Conservation (phyloP, 352 stramenopile genomes). For the Phytophthora agathidicida region DNA sequence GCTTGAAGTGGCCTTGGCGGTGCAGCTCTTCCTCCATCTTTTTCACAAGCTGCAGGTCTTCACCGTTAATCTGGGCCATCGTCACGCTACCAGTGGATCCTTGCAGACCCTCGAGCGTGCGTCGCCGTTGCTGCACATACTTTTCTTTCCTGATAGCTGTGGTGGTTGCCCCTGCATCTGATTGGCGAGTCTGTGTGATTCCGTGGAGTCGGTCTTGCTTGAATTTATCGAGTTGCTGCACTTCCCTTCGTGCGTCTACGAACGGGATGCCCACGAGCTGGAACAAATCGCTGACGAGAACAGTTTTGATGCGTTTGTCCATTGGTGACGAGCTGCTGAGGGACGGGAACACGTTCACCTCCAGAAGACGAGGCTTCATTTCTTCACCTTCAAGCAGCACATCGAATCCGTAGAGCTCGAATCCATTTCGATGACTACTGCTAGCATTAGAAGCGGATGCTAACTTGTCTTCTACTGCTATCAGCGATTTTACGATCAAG, state of each 20-base stretch:
- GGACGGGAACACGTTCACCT: slow-evolving; percentile 92
- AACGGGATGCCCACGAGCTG: slow-evolving; percentile 78
- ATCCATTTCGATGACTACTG: slow-evolving; percentile 48
- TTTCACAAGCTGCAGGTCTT: slow-evolving; percentile 59
- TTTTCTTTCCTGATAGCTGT: slow-evolving; percentile 25
- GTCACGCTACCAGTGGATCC: slow-evolving; percentile 6
- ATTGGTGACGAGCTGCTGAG: slow-evolving; percentile 86
- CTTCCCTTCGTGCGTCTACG: slow-evolving; percentile 37
- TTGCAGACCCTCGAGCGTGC: slow-evolving; percentile 44
- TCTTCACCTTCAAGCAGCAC: slow-evolving; percentile 78
- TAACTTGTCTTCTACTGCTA: slow-evolving; percentile 86
- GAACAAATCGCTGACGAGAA: slow-evolving; percentile 87
- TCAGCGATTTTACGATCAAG: slow-evolving; percentile 90
- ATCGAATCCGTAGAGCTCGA: slow-evolving; percentile 92
- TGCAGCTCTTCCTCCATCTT: slow-evolving; percentile 71
- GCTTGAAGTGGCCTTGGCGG: slow-evolving; percentile 68
- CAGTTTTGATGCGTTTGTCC: slow-evolving; percentile 91
- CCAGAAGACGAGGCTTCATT: slow-evolving; percentile 86
- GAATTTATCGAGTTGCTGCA: slow-evolving; percentile 44
- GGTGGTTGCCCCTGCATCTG: not conserved
- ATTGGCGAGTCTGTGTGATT: slow-evolving; percentile 27
- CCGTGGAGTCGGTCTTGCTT: slow-evolving; percentile 60
- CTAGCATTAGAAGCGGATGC: slow-evolving; percentile 33
- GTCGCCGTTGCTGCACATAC: slow-evolving; percentile 22
- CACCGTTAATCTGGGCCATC: slow-evolving; percentile 53